Evolutionary conservation across 768 basidiomycete genomes (phyloP).

Genomic region (Dioszegia aurantiaca): DNA sequence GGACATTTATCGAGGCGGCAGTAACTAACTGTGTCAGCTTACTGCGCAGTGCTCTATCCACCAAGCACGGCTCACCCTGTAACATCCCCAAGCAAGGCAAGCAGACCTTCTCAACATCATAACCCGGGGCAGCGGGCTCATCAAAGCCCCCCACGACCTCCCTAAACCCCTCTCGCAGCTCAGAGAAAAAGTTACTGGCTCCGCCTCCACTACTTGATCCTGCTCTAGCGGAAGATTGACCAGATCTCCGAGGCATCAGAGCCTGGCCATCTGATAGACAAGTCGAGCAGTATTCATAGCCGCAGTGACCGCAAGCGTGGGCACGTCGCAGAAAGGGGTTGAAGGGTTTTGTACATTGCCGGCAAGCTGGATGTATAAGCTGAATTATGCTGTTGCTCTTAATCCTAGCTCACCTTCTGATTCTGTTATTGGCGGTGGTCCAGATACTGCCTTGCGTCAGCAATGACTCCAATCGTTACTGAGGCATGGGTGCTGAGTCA

Average conservation of each 20-base stretch:
- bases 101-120: constrained; percentile 50
- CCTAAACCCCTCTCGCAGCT: constrained; percentile 15
- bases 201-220: not conserved
- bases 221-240: constrained; percentile 6
- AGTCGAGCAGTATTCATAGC: constrained; percentile 49
- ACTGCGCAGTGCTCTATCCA: not conserved
- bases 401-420: constrained; percentile 32
- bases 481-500: not conserved
- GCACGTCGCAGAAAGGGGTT: constrained; percentile 45
- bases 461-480: not conserved
- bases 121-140: constrained; percentile 36
- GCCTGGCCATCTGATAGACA: constrained; percentile 48
- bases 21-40: constrained; percentile 38
- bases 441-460: constrained; percentile 37
- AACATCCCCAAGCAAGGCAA: constrained; percentile 44
- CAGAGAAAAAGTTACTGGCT: constrained; percentile 7
- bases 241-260: constrained; percentile 45
- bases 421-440: constrained; percentile 45
- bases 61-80: constrained; percentile 39
- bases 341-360: constrained; percentile 49
- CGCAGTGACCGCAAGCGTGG: constrained; percentile 49
- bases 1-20: constrained; percentile 33
- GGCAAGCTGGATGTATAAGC: constrained; percentile 21
- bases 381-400: not conserved
- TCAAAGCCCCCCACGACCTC: constrained; percentile 36